phyloP scores from a whole-genome alignment of 352 stramenopile species.

The Phytophthora colocasiae region DNA sequence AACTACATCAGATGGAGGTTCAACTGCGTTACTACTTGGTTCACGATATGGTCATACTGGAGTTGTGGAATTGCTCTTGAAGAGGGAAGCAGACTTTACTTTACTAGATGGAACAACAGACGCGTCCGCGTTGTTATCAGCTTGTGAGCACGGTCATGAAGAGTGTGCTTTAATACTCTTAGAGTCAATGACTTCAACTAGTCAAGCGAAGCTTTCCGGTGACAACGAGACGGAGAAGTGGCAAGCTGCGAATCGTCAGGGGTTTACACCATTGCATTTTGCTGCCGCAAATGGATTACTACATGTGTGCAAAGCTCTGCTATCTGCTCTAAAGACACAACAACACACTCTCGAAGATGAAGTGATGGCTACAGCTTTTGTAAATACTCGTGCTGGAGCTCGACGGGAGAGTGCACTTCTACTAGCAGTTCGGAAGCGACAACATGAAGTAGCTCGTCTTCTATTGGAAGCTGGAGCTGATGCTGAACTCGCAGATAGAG shows the following conservation, averaged over 20 bases:
- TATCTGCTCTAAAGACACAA: conserved; percentile 44
- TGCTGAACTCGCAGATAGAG: conserved; percentile 52
- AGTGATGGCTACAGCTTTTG: conserved; percentile 41
- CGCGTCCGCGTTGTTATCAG: conserved; percentile 62
- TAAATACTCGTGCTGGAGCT: conserved; percentile 36
- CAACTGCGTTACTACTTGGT: conserved; percentile 84
- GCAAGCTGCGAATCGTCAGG: conserved; percentile 59
- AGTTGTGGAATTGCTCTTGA: conserved; percentile 81
- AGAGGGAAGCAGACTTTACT: conserved; percentile 41
- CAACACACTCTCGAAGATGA: conserved; percentile 43
- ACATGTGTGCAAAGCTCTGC: conserved; percentile 39
- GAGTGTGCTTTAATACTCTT: conserved; percentile 61
- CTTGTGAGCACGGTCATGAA: conserved; percentile 61
- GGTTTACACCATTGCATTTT: conserved; percentile 72
- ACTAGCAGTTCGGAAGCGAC: conserved; percentile 69
- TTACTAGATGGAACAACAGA: conserved; percentile 48
- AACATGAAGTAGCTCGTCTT: conserved; percentile 48
- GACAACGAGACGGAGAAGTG: conserved; percentile 31
- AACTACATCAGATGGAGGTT: conserved; percentile 5
- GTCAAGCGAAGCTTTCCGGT: not conserved
- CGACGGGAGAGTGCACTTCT: conserved; percentile 67
- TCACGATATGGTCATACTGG: conserved; percentile 92
- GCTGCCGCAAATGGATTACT: conserved; percentile 54
- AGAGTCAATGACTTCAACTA: conserved; percentile 13
- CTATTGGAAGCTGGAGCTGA: conserved; percentile 55